These are phyloP conservation scores for Colletotrichum lentis DNA, from an alignment of 2,329 filamentous ascomycete species.

Conservation along the genomic window DNA sequence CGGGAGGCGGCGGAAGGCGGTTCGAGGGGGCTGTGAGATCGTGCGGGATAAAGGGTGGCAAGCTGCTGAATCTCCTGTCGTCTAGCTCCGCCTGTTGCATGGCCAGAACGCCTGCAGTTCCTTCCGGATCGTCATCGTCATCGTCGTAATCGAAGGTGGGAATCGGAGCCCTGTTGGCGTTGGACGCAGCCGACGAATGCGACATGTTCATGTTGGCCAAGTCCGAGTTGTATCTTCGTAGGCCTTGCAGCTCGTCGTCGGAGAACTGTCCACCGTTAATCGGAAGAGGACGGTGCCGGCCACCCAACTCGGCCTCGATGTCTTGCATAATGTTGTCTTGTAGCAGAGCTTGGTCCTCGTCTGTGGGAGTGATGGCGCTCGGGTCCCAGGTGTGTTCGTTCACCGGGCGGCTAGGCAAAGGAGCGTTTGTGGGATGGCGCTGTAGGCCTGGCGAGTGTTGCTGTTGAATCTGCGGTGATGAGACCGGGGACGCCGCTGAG, in stretches of 20 bases:
- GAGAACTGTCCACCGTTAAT: constrained; percentile 56
- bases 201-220: constrained; percentile 54
- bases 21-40: constrained; percentile 49
- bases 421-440: constrained; percentile 67
- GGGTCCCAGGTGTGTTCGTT: constrained; percentile 55
- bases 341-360: constrained; percentile 43
- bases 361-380: constrained; percentile 45
- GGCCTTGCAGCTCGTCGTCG: constrained; percentile 56
- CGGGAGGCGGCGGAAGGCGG: constrained; percentile 56
- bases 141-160: constrained; percentile 54
- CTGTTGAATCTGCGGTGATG: constrained; percentile 54
- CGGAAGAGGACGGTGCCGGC: constrained; percentile 52
- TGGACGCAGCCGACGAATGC: constrained; percentile 53
- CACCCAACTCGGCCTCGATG: constrained; percentile 63
- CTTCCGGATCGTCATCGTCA: constrained; percentile 89
- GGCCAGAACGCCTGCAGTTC: constrained; percentile 81
- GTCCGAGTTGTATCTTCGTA: constrained; percentile 61
- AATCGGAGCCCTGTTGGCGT: constrained; percentile 50
- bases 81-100: constrained; percentile 87
- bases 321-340: constrained; percentile 66
- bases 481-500: constrained; percentile 58
- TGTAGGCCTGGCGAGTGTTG: constrained; percentile 58
- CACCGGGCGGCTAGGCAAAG: constrained; percentile 63
- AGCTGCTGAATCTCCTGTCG: constrained; percentile 67
- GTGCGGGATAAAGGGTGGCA: constrained; percentile 55